These are phyloP conservation scores for Arachnopeziza araneosa DNA, from an alignment of 2,329 filamentous ascomycete genomes.

Conservation along the genomic window DNA sequence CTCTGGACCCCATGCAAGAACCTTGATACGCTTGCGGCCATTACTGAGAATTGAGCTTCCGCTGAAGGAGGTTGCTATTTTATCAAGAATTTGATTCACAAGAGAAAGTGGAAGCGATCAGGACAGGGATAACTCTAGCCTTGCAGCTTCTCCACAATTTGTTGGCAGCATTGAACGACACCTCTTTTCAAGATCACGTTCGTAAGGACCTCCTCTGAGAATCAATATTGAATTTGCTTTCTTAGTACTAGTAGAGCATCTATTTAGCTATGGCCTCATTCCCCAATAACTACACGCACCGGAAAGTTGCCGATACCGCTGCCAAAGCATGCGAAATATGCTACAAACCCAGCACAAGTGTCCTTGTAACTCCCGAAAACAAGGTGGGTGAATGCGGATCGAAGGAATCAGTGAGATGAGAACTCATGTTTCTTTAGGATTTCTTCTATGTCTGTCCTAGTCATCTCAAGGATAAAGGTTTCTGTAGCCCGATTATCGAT, in stretches of 20 bases:
- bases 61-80: too few relatives aligned
- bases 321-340: conserved; percentile 86
- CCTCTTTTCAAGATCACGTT: conserved; percentile 26
- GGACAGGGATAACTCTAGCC: too few relatives aligned
- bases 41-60: too few relatives aligned
- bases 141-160: too few relatives aligned
- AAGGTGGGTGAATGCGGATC: conserved; percentile 52
- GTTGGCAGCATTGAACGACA: too few relatives aligned
- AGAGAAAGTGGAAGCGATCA: too few relatives aligned
- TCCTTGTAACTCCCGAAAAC: conserved; percentile 83
- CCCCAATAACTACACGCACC: conserved; percentile 77
- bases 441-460: conserved; percentile 87
- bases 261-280: conserved; percentile 38
- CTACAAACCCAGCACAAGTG: conserved; percentile 80
- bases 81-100: too few relatives aligned
- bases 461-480: conserved; percentile 78
- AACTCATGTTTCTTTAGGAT: conserved; percentile 45
- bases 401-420: background rate
- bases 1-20: too few relatives aligned
- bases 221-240: background rate
- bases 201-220: background rate
- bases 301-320: conserved; percentile 78
- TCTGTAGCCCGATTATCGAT: conserved; percentile 71
- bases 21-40: too few relatives aligned
- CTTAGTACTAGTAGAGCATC: background rate